Evolutionary conservation across 805 yeast genomes (phyloP), one percentile per base, ranked within the genome.

Genomic region (Candida adriatica): DNA sequence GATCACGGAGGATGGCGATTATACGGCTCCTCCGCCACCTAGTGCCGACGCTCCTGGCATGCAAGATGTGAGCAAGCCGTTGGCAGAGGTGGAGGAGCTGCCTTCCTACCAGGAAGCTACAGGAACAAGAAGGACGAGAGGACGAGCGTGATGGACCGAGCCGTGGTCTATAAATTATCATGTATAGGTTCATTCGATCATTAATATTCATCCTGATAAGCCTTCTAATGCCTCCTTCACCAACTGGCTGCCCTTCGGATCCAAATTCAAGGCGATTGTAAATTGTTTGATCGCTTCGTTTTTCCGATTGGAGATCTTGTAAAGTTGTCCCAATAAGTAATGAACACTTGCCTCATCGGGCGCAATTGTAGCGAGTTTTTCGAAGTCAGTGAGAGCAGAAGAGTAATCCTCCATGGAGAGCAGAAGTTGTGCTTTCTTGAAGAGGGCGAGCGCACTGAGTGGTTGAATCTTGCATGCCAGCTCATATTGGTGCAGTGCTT

Each of bases 291-390:
- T 70, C 1, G 98, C 97, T 41, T 70, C 77, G 44, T 73, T 75
- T 46, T 76, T 79, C 39, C 83, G 75, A 18, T 79, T 78, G 41
- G 80, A 73, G 18, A 79, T 70, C 46, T 79, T 83, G 66, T 87
- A 86, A 33, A 88, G 66, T 49, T 86, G 86, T 8, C 96, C 98
- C 27, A 92, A 62, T 25, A 88, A 60, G 56, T 82, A 86, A 56
- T 90, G 97, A 17, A 90, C 95, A 32, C 85, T 78, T 0, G 96
- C 94, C 53, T 90, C 97, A 54, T 90, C 94, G 0, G 98, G 96
- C 0, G 94, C 95, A 33, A 85, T 58, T 17, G 73, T 70, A 41
- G 72, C 74, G 33, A 92, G 68, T 28, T 68, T 65, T 48, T 83
- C 87, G 51, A 92, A 82, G 51, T 77, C 83, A 23, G 66, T 68